A percentile compares a stretch with the other conserved stretches of the same genome.
These are phyloP conservation scores for Trypethelium eluteriae DNA, from an alignment of 495 filamentous ascomycete species.

Conservation along the genomic window DNA sequence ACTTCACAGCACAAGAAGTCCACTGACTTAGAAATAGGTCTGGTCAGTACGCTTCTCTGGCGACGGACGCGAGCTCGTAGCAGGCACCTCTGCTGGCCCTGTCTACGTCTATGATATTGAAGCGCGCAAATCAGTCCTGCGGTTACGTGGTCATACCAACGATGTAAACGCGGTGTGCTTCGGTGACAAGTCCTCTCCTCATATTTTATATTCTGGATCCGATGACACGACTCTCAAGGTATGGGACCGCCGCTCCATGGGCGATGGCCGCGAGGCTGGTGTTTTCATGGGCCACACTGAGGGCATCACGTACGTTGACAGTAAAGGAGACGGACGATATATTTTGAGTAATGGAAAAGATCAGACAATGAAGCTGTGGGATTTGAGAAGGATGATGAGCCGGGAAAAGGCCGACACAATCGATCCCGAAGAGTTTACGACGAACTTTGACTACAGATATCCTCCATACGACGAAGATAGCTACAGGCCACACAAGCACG, in stretches of 20 bases:
- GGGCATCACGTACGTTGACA: constrained; percentile 90
- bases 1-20: not conserved
- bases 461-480: constrained; percentile 58
- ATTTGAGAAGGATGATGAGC: constrained; percentile 75
- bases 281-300: constrained; percentile 92
- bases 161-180: constrained; percentile 98
- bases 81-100: constrained; percentile 68
- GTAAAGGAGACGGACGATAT: constrained; percentile 92
- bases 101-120: constrained; percentile 95
- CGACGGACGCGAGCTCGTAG: constrained; percentile 84
- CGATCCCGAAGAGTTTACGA: constrained; percentile 46
- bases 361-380: constrained; percentile 97
- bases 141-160: constrained; percentile 67
- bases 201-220: constrained; percentile 93
- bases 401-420: constrained; percentile 53
- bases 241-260: constrained; percentile 90
- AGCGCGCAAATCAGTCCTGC: constrained; percentile 60
- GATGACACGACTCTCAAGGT: constrained; percentile 93
- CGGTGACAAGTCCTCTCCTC: constrained; percentile 78
- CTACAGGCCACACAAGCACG: constrained; percentile 70
- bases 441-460: constrained; percentile 81
- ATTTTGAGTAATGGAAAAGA: constrained; percentile 92
- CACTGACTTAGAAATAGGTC: constrained; percentile 41
- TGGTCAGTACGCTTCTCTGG: constrained; percentile 91
- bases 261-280: constrained; percentile 76